Evolutionary conservation across 2,329 filamentous ascomycete genomes (phyloP).

Genomic region (Fusarium sp.): DNA sequence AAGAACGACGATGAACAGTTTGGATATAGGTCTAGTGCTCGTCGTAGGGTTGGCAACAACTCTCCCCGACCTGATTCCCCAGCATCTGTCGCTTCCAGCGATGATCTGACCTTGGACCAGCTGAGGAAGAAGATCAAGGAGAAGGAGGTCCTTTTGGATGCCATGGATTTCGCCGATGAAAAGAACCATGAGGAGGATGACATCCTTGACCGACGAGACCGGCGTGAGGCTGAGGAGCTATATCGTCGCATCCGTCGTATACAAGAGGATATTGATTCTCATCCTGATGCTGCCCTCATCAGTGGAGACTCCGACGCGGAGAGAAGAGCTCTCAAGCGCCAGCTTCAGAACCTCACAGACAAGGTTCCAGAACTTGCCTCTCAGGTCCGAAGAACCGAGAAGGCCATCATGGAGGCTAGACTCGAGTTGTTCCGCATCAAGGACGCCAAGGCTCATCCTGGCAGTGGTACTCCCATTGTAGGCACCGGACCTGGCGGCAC

Average conservation of each 20-base stretch:
- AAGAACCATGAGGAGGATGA: constrained; percentile 90
- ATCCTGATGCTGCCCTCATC: constrained; percentile 76
- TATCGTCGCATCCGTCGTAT: constrained; percentile 90
- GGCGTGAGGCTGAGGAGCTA: constrained; percentile 90
- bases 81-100: constrained; percentile 71
- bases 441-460: constrained; percentile 90
- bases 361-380: constrained; percentile 91
- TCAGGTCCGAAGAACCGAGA: constrained; percentile 87
- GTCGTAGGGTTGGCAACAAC: constrained; percentile 79
- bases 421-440: constrained; percentile 92
- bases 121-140: constrained; percentile 91
- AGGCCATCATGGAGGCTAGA: constrained; percentile 88
- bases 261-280: constrained; percentile 92
- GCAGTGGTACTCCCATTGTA: constrained; percentile 79
- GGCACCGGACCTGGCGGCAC: constrained; percentile 91
- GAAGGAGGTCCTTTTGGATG: constrained; percentile 92
- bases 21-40: constrained; percentile 92
- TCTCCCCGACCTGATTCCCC: constrained; percentile 84
- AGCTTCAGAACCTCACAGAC: constrained; percentile 87
- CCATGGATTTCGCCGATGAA: constrained; percentile 95
- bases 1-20: constrained; percentile 95
- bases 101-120: constrained; percentile 86
- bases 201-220: constrained; percentile 85
- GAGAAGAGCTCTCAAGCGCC: constrained; percentile 81
- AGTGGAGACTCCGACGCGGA: constrained; percentile 87